phyloP scores from a whole-genome alignment of 805 yeast genomes.

The Candida hungchunana region DNA sequence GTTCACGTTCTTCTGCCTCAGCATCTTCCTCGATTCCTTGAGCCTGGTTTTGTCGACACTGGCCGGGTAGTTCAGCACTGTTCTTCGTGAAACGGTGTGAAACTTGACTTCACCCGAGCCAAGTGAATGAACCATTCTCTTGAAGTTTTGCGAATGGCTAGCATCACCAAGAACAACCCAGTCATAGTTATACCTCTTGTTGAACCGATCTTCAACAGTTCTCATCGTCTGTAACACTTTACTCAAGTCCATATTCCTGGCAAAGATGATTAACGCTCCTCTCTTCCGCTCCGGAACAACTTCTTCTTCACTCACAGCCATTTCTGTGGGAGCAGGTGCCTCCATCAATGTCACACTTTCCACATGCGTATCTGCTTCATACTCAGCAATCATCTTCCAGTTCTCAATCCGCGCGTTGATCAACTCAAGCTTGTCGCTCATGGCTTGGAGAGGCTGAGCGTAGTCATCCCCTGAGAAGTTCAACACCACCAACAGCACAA shows the following conservation, averaged over 20 bases:
- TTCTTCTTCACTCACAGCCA: neutral
- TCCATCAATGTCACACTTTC: conserved; percentile 3
- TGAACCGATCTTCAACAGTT: conserved; percentile 64
- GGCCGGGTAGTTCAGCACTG: conserved; percentile 37
- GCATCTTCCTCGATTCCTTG: conserved; percentile 31
- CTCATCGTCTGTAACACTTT: conserved; percentile 53
- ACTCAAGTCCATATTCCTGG: conserved; percentile 59
- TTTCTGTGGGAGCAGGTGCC: neutral
- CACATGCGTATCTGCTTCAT: conserved; percentile 4
- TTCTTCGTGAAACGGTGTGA: conserved; percentile 52
- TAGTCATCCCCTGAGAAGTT: conserved; percentile 4
- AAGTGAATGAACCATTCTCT: conserved; percentile 35
- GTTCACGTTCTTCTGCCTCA: conserved; percentile 39
- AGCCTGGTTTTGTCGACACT: conserved; percentile 8
- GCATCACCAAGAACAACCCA: conserved; percentile 73
- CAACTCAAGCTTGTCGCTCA: conserved; percentile 11
- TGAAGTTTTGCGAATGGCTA: conserved; percentile 52
- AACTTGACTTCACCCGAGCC: conserved; percentile 55
- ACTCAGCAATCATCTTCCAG: conserved; percentile 7
- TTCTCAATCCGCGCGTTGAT: conserved; percentile 15
- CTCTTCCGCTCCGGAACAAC: conserved; percentile 34
- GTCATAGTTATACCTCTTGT: conserved; percentile 56
- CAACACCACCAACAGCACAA: neutral
- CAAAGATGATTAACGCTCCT: conserved; percentile 66
- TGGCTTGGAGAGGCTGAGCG: conserved; percentile 10